phyloP scores from a whole-genome alignment of 23 red algal genomes.

The Gracilaria domingensis region DNA sequence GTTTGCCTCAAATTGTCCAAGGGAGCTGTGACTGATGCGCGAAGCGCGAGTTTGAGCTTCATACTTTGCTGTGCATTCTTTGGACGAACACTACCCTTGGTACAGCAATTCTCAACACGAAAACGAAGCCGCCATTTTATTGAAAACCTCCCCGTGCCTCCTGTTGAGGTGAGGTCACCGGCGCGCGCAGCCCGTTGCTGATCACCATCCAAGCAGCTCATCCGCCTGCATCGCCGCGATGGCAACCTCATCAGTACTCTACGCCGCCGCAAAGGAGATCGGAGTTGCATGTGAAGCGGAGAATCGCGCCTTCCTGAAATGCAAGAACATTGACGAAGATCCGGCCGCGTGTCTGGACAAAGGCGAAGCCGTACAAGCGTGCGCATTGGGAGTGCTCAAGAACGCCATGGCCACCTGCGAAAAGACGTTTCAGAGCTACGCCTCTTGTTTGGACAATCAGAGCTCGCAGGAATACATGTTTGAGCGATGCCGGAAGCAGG shows the following conservation, averaged over 20 bases:
- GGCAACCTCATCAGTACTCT: conserved; percentile 91
- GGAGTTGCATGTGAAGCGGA: conserved; percentile 57
- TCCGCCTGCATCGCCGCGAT: neutral
- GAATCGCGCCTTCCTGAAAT: conserved; percentile 87
- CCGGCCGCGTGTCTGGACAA: conserved; percentile 82
- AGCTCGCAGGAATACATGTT: conserved; percentile 89
- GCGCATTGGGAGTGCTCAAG: conserved; percentile 64
- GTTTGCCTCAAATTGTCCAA: no score
- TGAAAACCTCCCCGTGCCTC: no score
- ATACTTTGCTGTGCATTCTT: no score
- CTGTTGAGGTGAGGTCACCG: no score
- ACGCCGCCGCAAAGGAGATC: conserved; percentile 96
- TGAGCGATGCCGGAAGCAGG: conserved; percentile 82
- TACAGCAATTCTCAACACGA: no score
- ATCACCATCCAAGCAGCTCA: neutral
- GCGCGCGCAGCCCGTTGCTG: no score
- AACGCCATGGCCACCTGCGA: conserved; percentile 64
- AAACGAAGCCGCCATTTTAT: no score
- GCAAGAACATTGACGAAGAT: conserved; percentile 85
- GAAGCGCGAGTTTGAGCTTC: no score
- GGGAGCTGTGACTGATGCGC: no score
- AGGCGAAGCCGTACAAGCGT: conserved; percentile 58
- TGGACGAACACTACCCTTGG: no score
- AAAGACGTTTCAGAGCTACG: conserved; percentile 76
- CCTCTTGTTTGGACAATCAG: conserved; percentile 83